Evolutionary conservation across 768 basidiomycete species (phyloP).

Genomic region (Lactarius psammicola): DNA sequence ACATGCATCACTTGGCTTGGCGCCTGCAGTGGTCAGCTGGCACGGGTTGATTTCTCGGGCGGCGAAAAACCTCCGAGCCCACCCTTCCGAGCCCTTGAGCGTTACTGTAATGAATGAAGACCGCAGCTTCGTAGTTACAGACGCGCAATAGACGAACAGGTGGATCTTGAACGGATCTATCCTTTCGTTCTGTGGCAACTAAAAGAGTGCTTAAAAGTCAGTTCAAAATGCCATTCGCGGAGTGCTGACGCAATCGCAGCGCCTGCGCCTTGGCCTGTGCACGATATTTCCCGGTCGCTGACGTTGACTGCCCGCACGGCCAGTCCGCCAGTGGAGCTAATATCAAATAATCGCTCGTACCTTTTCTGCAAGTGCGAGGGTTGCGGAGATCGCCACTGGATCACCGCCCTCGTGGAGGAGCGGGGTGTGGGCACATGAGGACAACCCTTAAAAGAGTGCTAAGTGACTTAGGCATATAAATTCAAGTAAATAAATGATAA

Average conservation of each 20-base stretch:
- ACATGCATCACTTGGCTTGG: background rate
- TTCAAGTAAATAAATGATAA: background rate
- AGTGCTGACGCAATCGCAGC: background rate
- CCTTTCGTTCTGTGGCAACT: background rate
- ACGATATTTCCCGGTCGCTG: background rate
- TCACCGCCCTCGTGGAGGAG: background rate
- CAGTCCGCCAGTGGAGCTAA: background rate
- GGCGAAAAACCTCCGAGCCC: background rate
- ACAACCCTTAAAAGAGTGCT: background rate
- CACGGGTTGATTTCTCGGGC: background rate
- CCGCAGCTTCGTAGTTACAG: slow-evolving; percentile 16
- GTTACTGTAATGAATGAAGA: slow-evolving; percentile 11
- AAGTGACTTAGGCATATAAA: background rate
- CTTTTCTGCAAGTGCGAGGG: background rate
- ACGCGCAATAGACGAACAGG: background rate
- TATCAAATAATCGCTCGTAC: background rate
- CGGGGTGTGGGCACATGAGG: background rate
- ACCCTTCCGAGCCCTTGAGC: background rate
- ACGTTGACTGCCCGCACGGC: background rate
- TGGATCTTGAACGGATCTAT: background rate
- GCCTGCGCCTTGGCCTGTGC: background rate
- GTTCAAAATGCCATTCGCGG: background rate
- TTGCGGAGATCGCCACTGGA: slow-evolving; percentile 4
- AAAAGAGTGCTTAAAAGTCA: background rate
- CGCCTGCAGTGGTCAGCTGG: background rate